Evolutionary conservation across 83 land plant genomes (phyloP).

Genomic region (Larix sibirica): DNA sequence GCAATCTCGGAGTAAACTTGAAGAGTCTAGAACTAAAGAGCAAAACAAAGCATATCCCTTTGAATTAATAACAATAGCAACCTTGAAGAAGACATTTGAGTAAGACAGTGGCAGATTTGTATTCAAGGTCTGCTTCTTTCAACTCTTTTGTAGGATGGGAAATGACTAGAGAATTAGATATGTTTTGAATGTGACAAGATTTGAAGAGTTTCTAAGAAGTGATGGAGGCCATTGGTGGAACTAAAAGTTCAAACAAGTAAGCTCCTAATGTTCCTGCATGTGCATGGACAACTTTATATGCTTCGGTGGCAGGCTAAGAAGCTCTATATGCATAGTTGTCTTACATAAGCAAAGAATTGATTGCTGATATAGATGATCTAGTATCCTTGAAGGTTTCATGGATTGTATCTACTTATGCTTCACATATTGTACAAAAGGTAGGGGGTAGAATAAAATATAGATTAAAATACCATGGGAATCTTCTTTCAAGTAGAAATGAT

Average conservation of each 20-base stretch:
- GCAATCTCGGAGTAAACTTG: too few relatives aligned
- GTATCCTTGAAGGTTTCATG: slow-evolving; percentile 39
- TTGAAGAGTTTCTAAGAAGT: not conserved
- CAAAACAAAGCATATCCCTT: too few relatives aligned
- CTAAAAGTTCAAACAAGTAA: not conserved
- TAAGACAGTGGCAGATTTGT: slow-evolving; percentile 1
- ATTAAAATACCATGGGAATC: not conserved
- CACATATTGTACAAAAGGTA: slow-evolving; percentile 48
- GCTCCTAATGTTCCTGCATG: slow-evolving; percentile 39
- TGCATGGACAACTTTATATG: slow-evolving; percentile 58
- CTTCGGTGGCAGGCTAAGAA: slow-evolving; percentile 46
- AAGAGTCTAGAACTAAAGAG: too few relatives aligned
- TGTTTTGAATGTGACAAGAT: slow-evolving; percentile 27
- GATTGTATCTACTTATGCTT: slow-evolving; percentile 49
- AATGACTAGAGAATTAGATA: slow-evolving; percentile 35
- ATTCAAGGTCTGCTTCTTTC: slow-evolving; percentile 62
- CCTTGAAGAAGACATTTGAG: too few relatives aligned
- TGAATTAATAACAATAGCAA: too few relatives aligned
- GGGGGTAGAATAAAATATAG: slow-evolving; percentile 46
- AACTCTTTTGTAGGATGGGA: slow-evolving; percentile 51
- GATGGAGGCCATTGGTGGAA: not conserved
- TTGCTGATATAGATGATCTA: slow-evolving; percentile 18
- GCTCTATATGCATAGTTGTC: slow-evolving; percentile 45
- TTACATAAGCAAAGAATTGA: slow-evolving; percentile 15
- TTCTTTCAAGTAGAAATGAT: not conserved